Base-by-base conservation (phyloP, 306 rosid species). In the Prunus mongolica region DNA sequence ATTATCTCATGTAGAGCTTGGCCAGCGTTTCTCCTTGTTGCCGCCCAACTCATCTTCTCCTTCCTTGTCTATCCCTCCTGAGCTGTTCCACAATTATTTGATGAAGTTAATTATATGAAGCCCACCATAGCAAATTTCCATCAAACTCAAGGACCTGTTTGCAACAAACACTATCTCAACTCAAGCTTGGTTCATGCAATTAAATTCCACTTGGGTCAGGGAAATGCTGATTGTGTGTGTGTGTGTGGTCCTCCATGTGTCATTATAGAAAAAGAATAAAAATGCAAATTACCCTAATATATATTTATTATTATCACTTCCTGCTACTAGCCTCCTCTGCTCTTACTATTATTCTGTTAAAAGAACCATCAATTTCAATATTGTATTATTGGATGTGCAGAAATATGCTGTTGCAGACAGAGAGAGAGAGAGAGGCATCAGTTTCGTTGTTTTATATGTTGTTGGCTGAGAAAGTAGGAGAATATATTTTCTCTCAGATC, bases 1-100 rank as follows among this genome's bases (percentile, higher is more conserved):
- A 69, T 69, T 61, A 14, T 5, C 52, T 50, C 84, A 83, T 68
- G 54, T 80, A 73, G 87, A 76, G 84, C 81, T 88, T 65, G 5
- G n/a, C 69, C 78, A 12, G 49, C 8, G 0, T 22, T 54, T 62
- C 55, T 86, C 84, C 85, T 74, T 16, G 15, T 84, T 69, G 27
- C 86, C 86, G 49, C 52, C 86, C 87, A 85, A 87, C 91, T 84
- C 97, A 79, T 86, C 85, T 84, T 89, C 96, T 92, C 92, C 89
- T 90, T 92, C 89, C 90, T 84, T 89, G 93, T 95, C 98, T 95
- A 92, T 95, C 97, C 98, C 98, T 95, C 97, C 90, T 95, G 98
- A 95, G 98, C 98, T 95, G 60, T 82, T 82, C 60, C 65, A 58
- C 58, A 78, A 65, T n/a, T 27, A 25, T 28, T 28, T 27, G 34